These are phyloP conservation scores for Wickerhamomyces sp. DNA, from an alignment of 1,139 yeast genomes.

Conservation along the genomic window DNA sequence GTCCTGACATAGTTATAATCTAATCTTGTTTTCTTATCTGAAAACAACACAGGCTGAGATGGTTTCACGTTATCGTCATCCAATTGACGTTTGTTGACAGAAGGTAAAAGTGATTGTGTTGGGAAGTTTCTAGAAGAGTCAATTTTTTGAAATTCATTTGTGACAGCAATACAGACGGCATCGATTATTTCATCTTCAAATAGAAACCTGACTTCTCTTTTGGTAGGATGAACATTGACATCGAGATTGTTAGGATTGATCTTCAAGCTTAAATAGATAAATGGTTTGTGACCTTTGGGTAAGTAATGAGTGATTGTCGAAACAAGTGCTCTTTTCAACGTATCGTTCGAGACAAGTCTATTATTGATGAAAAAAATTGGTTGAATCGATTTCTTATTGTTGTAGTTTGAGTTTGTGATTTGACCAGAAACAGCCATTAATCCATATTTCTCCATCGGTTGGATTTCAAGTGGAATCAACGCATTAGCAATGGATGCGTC, in stretches of 20 bases:
- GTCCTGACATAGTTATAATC: slow-evolving; percentile 71
- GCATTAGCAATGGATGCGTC: slow-evolving; percentile 70
- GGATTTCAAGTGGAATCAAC: slow-evolving; percentile 42
- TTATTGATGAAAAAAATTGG: slow-evolving; percentile 83
- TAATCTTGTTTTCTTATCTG: slow-evolving; percentile 28
- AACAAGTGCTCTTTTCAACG: slow-evolving; percentile 62
- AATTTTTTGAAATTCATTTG: slow-evolving; percentile 45
- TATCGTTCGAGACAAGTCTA: slow-evolving; percentile 78
- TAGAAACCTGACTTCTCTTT: slow-evolving; percentile 83
- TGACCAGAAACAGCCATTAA: slow-evolving; percentile 49
- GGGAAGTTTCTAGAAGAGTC: slow-evolving; percentile 69
- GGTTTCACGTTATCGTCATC: slow-evolving; percentile 9
- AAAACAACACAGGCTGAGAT: not conserved
- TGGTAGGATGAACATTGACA: slow-evolving; percentile 95
- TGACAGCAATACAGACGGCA: slow-evolving; percentile 44
- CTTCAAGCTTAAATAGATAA: slow-evolving; percentile 64
- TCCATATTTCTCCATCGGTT: slow-evolving; percentile 36
- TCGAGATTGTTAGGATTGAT: slow-evolving; percentile 71
- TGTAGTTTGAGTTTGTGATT: slow-evolving; percentile 67
- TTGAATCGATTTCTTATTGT: slow-evolving; percentile 57
- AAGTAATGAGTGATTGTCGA: slow-evolving; percentile 62
- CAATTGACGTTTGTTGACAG: slow-evolving; percentile 6
- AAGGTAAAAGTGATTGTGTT: slow-evolving; percentile 51
- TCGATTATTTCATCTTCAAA: slow-evolving; percentile 84
- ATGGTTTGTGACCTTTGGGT: slow-evolving; percentile 79